Evolutionary conservation across 2,329 filamentous ascomycete species (phyloP), one percentile per base, ranked within the genome.

Genomic region (Penicillium sp.): DNA sequence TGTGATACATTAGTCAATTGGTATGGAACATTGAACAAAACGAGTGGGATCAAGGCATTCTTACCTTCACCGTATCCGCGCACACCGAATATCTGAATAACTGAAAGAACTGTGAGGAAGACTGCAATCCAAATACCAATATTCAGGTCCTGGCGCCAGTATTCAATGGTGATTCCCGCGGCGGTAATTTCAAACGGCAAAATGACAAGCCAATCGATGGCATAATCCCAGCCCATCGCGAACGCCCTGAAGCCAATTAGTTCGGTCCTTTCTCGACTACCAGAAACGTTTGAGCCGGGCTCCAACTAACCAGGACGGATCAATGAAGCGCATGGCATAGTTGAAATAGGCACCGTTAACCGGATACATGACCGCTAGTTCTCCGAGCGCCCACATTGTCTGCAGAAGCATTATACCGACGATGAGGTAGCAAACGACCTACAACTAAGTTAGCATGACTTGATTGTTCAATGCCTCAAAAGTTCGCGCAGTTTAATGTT

Each of bases 181-280:
- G 80, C 81, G 21, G 79, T 80, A 28, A 96, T 85, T 70, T 96
- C 91, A 47, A 95, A 80, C 0, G 91, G 91, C 24, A 96, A 72
- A 0, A 92, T 84, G 43, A 90, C 82, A 1, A 94, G 80, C 91
- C 91, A 96, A 71, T 91, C 87, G 62, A 96, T 73, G 5, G 89
- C 89, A 68, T 96, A 94, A 55, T 76, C 72, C 74, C 74, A 77
- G 16, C 74, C 74, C 66, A 77, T 73, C 23, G 74, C 74, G 52
- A 77, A 77, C 2, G 74, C 74, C 74, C 79, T 66, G 21, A 48
- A 16, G n/a, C 16, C 20, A 14, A 20, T 52, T 20, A 52, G 35
- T 52, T 11, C 20, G 20, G 14, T 16, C 8, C 9, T 50, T 23
- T 33, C 11, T 1, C 11, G 14, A 21, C 5, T 18, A 14, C 3